A percentile compares a stretch with the other conserved stretches of the same genome.
Evolutionary conservation across 495 filamentous ascomycete species (phyloP).

Genomic region (Penicillium canescens): DNA sequence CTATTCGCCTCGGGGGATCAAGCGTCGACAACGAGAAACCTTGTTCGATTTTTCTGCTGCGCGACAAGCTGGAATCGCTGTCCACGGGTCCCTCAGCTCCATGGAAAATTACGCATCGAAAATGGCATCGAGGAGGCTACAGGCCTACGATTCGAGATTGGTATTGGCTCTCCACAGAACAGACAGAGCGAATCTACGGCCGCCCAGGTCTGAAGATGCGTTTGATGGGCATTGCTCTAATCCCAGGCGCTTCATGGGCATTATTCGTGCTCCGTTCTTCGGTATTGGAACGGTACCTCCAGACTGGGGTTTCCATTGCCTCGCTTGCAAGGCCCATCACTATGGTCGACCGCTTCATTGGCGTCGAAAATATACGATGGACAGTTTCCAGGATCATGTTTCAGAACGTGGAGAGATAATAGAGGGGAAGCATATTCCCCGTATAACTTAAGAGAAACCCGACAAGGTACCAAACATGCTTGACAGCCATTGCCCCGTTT

Average conservation of each 20-base stretch:
- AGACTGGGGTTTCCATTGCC: conserved; percentile 25
- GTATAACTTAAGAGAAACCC: no score
- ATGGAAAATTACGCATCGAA: conserved; percentile 18
- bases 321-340: conserved; percentile 19
- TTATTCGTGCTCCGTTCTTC: conserved; percentile 20
- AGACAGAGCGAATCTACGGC: conserved; percentile 3
- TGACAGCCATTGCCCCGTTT: no score
- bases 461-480: no score
- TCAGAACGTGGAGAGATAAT: conserved; percentile 21
- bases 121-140: conserved; percentile 2
- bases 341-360: conserved; percentile 18
- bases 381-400: conserved; percentile 18
- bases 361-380: conserved; percentile 19
- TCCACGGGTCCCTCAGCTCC: conserved; percentile 13
- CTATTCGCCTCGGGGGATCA: conserved; percentile 20
- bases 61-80: conserved; percentile 15
- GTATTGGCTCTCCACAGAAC: neutral
- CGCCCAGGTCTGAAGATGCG: conserved; percentile 11
- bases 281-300: neutral
- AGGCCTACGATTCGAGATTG: conserved; percentile 1
- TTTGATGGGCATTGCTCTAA: conserved; percentile 15
- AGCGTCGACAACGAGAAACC: conserved; percentile 4
- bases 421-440: conserved; percentile 8
- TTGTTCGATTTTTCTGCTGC: conserved; percentile 21
- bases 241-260: conserved; percentile 24